Base-by-base conservation (phyloP, 2,329 filamentous ascomycete genomes). In the Bipolaris victoriae region DNA sequence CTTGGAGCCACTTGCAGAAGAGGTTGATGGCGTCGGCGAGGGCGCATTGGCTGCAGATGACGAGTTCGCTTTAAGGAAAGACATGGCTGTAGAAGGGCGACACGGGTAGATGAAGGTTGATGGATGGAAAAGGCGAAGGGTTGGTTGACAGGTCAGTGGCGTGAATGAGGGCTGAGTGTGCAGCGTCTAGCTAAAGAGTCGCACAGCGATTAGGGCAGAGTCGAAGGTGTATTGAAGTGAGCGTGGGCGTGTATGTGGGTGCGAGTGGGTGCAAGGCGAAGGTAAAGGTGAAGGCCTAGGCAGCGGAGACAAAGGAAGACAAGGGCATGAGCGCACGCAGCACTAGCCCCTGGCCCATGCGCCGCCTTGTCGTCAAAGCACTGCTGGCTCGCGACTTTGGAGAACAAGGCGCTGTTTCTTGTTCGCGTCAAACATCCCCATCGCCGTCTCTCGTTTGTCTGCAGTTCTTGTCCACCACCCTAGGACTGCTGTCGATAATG, bases 11-110 rank as follows among this genome's bases (percentile, higher is more conserved):
- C 66, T 66, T 57, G 69, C 61, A 29, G 78, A 78, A 6, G 77
- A 64, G 58, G 69, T 76, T 13, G 76, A 77, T 11, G 76, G 86
- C 39, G 87, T 86, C 41, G 86, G 88, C 49, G 84, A 91, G 16
- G 85, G 83, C 11, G 85, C 85, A 47, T 84, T 83, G 65, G 83
- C 61, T 49, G 62, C 65, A 24, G 63, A 58, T 49, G 68, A 62
- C 20, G 70, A 62, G 49, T 53, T 66, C 37, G 70, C 52, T 52
- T 74, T 75, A 60, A 76, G 72, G 62, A 68, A 71, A 15, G 74
- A 74, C 75, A 77, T 77, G 67, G 60, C 26, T 22, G 58, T 45
- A 43, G 59, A 24, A 16, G 29, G 10, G 43, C 35, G 37, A 40
- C 26, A 33, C n/a, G 22, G 15, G 37, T 22, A 33, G 49, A 35